These are phyloP conservation scores for Coemansia sp. DNA, from an alignment of 192 early-diverging fungal genomes.

Conservation along the genomic window DNA sequence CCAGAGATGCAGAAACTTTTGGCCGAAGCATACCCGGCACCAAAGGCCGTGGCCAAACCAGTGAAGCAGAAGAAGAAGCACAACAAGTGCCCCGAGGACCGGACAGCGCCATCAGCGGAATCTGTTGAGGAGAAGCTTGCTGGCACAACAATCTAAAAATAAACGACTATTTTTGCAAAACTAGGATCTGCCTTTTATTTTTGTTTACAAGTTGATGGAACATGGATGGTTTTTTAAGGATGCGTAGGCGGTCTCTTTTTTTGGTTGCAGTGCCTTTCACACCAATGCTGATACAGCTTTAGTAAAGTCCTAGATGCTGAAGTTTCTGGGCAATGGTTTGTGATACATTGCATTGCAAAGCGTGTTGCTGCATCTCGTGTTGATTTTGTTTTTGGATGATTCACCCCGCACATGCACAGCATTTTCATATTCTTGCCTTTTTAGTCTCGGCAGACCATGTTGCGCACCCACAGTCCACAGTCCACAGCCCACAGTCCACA, in stretches of 20 bases:
- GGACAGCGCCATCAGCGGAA: constrained; percentile 5
- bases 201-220: neutral
- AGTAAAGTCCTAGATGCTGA: no score
- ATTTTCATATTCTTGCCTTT: neutral
- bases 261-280: neutral
- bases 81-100: constrained; percentile 45
- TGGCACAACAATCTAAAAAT: constrained; percentile 20
- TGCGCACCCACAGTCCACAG: neutral
- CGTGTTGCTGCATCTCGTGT: no score
- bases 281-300: no score
- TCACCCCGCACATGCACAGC: neutral
- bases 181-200: neutral
- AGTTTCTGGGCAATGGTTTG: no score
- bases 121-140: constrained; percentile 31
- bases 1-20: constrained; percentile 72
- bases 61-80: constrained; percentile 62
- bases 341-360: no score
- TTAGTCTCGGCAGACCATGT: neutral
- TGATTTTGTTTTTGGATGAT: neutral
- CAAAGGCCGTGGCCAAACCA: constrained; percentile 56
- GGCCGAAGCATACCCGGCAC: constrained; percentile 82
- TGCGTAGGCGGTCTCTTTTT: neutral
- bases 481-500: neutral
- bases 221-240: no score
- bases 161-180: neutral